Conservation (phyloP, 768 basidiomycete genomes). For the Pulveroboletus sp. region DNA sequence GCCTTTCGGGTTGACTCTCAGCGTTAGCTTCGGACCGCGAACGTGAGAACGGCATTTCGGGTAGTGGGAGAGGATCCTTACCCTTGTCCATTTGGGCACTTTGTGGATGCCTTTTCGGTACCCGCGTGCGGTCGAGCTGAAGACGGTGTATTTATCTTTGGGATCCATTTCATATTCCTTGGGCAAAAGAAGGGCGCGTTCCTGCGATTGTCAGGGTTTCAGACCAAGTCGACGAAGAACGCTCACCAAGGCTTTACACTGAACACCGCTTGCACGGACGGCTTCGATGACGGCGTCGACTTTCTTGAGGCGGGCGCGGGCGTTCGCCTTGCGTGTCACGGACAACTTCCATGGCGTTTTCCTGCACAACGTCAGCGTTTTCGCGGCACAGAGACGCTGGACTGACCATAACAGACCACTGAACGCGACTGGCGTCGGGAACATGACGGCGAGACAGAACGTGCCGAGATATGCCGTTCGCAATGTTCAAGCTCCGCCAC, state of each 20-base stretch:
- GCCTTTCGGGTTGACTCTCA: constrained; percentile 85
- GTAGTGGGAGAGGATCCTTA: constrained; percentile 33
- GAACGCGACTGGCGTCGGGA: constrained; percentile 59
- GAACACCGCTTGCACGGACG: constrained; percentile 75
- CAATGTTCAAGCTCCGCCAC: constrained; percentile 27
- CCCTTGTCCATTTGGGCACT: constrained; percentile 95
- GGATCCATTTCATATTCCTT: constrained; percentile 92
- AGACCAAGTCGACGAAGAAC: background rate
- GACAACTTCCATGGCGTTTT: constrained; percentile 95
- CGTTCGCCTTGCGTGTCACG: constrained; percentile 87
- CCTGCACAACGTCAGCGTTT: constrained; percentile 45
- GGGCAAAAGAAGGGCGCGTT: constrained; percentile 74
- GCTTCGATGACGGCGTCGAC: constrained; percentile 93
- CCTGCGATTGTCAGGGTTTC: constrained; percentile 37
- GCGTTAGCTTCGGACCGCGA: constrained; percentile 57
- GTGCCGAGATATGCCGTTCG: constrained; percentile 24
- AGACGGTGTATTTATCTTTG: constrained; percentile 94
- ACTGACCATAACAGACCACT: constrained; percentile 83
- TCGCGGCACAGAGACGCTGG: background rate
- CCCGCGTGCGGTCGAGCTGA: constrained; percentile 60
- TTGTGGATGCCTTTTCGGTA: constrained; percentile 96
- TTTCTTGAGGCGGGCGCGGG: constrained; percentile 80
- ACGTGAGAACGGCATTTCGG: constrained; percentile 3
- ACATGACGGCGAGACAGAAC: constrained; percentile 45
- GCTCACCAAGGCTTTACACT: constrained; percentile 73